These are phyloP conservation scores for Saururus chinensis DNA, from an alignment of 164 flowering plant genomes.

Conservation along the genomic window DNA sequence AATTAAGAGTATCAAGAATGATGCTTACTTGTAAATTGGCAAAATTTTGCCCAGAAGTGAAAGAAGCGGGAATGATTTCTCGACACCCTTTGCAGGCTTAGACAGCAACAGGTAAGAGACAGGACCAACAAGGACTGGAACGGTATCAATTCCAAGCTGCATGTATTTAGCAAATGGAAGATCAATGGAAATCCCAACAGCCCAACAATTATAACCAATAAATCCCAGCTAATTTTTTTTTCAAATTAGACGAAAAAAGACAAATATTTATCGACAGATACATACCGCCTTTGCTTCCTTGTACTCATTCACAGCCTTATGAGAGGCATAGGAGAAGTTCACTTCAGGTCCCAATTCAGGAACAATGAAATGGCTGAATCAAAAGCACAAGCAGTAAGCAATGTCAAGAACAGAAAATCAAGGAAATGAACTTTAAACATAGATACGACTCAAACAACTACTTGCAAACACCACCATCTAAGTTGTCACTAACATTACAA, in stretches of 20 bases:
- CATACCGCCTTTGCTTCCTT: conserved; percentile 91
- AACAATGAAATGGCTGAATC: conserved; percentile 78
- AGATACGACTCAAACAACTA: too few relatives aligned
- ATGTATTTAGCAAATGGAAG: background rate
- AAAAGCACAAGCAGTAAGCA: background rate
- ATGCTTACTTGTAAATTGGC: conserved; percentile 63
- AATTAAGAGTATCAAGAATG: background rate
- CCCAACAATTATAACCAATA: too few relatives aligned
- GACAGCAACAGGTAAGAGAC: conserved; percentile 73
- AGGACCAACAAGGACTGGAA: conserved; percentile 76
- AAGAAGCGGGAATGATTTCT: conserved; percentile 54
- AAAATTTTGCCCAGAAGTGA: conserved; percentile 61
- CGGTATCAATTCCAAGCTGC: conserved; percentile 77
- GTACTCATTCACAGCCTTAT: conserved; percentile 81
- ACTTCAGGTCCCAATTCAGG: conserved; percentile 83
- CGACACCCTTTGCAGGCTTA: conserved; percentile 82
- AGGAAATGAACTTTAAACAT: too few relatives aligned
- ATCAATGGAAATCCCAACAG: background rate
- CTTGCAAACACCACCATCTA: background rate
- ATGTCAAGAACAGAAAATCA: background rate
- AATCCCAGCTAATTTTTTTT: too few relatives aligned
- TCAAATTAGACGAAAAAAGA: background rate
- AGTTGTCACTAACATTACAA: background rate
- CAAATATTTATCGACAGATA: background rate
- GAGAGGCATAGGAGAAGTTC: conserved; percentile 76